Evolutionary conservation across 192 early-diverging fungal genomes (phyloP), one percentile per base, ranked within the genome.

Genomic region (Cladochytrium replicatum): DNA sequence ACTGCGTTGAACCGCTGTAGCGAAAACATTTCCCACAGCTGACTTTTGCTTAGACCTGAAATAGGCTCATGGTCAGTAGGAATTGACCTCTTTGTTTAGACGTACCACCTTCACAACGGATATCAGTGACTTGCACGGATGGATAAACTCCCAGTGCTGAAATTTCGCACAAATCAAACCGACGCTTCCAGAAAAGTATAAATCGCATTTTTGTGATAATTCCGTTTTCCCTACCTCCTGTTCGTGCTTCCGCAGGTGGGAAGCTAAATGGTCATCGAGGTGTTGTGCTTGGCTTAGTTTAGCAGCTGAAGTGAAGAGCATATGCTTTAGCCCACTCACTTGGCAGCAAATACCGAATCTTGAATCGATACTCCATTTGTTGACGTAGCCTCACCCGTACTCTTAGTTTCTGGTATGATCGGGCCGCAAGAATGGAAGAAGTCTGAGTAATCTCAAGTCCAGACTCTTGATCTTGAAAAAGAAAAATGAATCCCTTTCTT

Each of bases 21-120:
- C 2, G 64, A 69, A 53, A 78, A 78, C 13, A 67, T 43, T 24
- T 75, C 32, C 75, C 75, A 78, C 13, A 78, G 50, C 28, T 57
- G 39, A 0, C 55, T 49, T 54, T 78, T 73, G 23, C 46, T 42
- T 30, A 66, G 34, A 19, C 69, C 54, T 58, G 21, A 21, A 29
- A 17, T 6, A 29, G n/a, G n/a, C n/a, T n/a, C n/a, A n/a, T n/a
- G n/a, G n/a, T n/a, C n/a, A n/a, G n/a, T n/a, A n/a, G n/a, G 29
- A 49, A 27, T 46, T 22, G 23, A 47, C 24, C 9, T 1, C 4
- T 47, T n/a, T 8, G 23, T 11, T 1, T 15, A 6, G n/a, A 31
- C 5, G 28, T 23, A 32, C 0, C 45, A 58, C 58, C 67, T 47
- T 75, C 66, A 38, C 60, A 65, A 21, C 70, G 60, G 49, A 77